Percentiles rank a stretch among this genome's conserved stretches.
Conservation (phyloP, 164 flowering plant species). For the Saururus chinensis region DNA sequence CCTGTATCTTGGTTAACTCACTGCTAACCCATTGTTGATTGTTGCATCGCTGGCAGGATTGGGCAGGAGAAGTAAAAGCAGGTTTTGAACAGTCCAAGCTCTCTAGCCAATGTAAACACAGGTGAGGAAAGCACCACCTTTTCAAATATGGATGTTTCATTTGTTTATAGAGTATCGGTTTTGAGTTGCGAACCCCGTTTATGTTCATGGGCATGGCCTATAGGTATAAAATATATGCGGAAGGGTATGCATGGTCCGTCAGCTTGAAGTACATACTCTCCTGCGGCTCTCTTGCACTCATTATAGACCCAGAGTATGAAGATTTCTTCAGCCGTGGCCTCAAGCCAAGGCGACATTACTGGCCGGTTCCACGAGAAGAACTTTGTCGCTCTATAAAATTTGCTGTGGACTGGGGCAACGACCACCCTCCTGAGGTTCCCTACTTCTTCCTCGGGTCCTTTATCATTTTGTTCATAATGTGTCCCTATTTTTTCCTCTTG, state of each 20-base stretch:
- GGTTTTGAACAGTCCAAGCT: conserved; percentile 66
- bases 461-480: no score
- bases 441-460: conserved; percentile 3
- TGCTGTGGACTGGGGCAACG: conserved; percentile 76
- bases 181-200: no score
- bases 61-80: conserved; percentile 47
- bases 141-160: background rate
- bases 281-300: conserved; percentile 58
- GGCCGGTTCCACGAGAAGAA: conserved; percentile 43
- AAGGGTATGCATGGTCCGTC: conserved; percentile 95
- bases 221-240: conserved; percentile 88
- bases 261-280: conserved; percentile 79
- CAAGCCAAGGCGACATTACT: conserved; percentile 40
- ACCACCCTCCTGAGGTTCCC: conserved; percentile 41
- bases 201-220: background rate
- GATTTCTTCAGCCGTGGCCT: conserved; percentile 90
- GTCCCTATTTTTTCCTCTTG: background rate
- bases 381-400: conserved; percentile 54
- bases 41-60: conserved; percentile 31
- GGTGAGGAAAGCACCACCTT: conserved; percentile 18
- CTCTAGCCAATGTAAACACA: conserved; percentile 63
- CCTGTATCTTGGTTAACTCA: no score
- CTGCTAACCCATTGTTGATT: no score
- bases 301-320: conserved; percentile 56
- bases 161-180: no score